phyloP scores from a whole-genome alignment of 495 filamentous ascomycete genomes.

The Penicillium samsonianum region DNA sequence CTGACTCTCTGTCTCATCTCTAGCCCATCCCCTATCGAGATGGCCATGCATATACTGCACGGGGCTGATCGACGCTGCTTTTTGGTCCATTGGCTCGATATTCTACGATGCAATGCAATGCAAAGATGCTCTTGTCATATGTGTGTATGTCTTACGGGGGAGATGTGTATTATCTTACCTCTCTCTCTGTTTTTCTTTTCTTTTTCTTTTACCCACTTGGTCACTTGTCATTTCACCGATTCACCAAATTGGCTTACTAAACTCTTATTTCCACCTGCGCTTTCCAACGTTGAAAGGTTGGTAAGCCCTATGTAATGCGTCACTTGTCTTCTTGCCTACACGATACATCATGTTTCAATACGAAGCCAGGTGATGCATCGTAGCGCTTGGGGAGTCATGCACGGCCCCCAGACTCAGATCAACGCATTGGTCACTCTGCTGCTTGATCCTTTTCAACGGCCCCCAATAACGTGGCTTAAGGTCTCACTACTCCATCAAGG shows the following conservation, averaged over 20 bases:
- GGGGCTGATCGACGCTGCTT: no score
- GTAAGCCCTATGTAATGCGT: no score
- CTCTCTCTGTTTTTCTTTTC: not conserved
- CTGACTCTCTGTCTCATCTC: conserved; percentile 4
- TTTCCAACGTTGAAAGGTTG: no score
- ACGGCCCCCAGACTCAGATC: conserved; percentile 1
- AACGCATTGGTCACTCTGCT: conserved; percentile 9
- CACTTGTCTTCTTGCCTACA: conserved; percentile 3
- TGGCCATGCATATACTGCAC: not conserved
- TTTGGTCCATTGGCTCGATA: conserved; percentile 33
- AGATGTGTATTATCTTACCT: no score
- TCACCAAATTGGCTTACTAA: not conserved
- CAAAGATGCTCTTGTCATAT: conserved; percentile 12
- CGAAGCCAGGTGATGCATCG: conserved; percentile 1
- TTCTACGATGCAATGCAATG: conserved; percentile 32
- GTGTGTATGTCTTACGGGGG: not conserved
- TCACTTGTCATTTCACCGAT: not conserved
- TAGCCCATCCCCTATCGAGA: not conserved
- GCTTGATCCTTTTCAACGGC: conserved; percentile 16
- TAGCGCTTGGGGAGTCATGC: conserved; percentile 2
- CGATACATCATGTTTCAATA: conserved; percentile 8
- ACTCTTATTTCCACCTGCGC: no score
- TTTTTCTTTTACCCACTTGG: not conserved
- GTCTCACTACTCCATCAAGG: no score
- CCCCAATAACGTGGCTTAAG: conserved; percentile 15